These are phyloP conservation scores for Pyrrhoderma lamaoense DNA, from an alignment of 1,284 basidiomycete species.

Conservation along the genomic window DNA sequence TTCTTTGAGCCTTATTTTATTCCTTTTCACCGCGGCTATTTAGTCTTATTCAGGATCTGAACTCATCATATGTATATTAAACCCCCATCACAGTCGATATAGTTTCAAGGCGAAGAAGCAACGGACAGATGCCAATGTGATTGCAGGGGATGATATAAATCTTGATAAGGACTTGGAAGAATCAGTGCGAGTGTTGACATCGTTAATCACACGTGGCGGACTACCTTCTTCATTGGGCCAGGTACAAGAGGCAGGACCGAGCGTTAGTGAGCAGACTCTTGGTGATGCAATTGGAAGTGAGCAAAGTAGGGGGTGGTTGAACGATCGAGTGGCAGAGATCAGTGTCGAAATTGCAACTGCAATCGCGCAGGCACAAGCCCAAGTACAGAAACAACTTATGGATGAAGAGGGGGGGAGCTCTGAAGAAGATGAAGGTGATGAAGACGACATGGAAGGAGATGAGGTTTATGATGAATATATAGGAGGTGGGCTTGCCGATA, in stretches of 20 bases:
- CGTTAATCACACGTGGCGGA: slow-evolving; percentile 46
- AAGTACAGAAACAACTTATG: slow-evolving; percentile 19
- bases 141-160: slow-evolving; percentile 36
- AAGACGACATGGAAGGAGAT: slow-evolving; percentile 23
- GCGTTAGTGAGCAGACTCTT: background rate
- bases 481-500: background rate
- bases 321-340: slow-evolving; percentile 57
- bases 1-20: background rate
- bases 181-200: slow-evolving; percentile 64
- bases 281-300: background rate
- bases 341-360: slow-evolving; percentile 69
- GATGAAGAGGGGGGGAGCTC: slow-evolving; percentile 17
- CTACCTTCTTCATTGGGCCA: slow-evolving; percentile 15
- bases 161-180: slow-evolving; percentile 50
- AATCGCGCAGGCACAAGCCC: slow-evolving; percentile 50
- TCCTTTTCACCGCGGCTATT: too few species aligned
- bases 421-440: slow-evolving; percentile 25
- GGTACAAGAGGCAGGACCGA: slow-evolving; percentile 21
- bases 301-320: slow-evolving; percentile 38
- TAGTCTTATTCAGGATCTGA: too few species aligned
- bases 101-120: slow-evolving; percentile 67
- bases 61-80: too few species aligned
- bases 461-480: background rate
- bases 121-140: slow-evolving; percentile 37
- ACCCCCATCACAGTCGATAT: slow-evolving; percentile 46